Evolutionary conservation across 371 early-diverging fungal genomes (phyloP), one percentile per base, ranked within the genome.

Genomic region (Saksenaea vasiformis): DNA sequence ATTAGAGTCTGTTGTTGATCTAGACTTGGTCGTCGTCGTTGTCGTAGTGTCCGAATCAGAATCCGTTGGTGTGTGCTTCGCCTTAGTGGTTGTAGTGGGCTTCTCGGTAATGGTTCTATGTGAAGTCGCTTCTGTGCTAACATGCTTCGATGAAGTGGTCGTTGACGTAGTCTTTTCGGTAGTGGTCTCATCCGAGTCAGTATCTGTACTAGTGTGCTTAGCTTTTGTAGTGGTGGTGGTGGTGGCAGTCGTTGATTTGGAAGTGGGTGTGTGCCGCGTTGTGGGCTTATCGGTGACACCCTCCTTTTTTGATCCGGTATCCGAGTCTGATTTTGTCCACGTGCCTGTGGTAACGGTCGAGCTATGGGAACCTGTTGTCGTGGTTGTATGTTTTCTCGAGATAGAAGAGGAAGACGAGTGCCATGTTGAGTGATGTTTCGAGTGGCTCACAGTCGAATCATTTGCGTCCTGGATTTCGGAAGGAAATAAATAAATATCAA

Each of bases 251-350:
- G 37, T 44, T 7, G 13, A 5, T n/a, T 39, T 55, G 51, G 39
- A 55, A 24, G 22, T n/a, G 11, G 17, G 51, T 53, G 27, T n/a
- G 10, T 22, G 10, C 27, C 3, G 9, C 31, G 27, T 61, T 37
- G 61, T 35, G 61, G 10, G 10, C 17, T 53, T 19, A 11, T 63
- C 27, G 63, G 22, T 22, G 51, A 19, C 31, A 47, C 26, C 22
- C 22, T 22, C 26, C 24, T 38, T 59, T 43, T 59, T 43, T 38
- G 59, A 41, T 44, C 39, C 44, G 27, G 63, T 61, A n/a, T 47
- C 58, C 8, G 58, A 34, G 8, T 36, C 10, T n/a, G 58, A 19
- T 19, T 38, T 58, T 15, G 58, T 58, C 15, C 58, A 38, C 24
- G 58, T 38, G 17, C 31, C 7, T 31, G 31, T 31, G 31, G 31